These are phyloP conservation scores for Ocimum tenuiflorum DNA, from an alignment of 257 asterid genomes.

Conservation along the genomic window DNA sequence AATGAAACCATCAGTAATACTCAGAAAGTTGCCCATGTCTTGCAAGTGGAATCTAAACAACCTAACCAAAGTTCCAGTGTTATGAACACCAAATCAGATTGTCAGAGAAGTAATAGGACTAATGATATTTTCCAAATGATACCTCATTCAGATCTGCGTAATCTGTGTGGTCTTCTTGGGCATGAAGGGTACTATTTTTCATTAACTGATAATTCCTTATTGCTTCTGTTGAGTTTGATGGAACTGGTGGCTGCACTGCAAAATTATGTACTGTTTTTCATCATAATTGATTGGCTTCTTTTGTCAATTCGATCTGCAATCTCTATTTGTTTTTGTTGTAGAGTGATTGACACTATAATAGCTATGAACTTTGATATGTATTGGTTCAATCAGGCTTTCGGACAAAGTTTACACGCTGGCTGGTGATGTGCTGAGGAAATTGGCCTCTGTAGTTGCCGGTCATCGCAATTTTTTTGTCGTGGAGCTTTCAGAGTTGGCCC, in stretches of 20 bases:
- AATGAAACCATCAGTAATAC: constrained; percentile 32
- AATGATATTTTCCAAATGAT: constrained; percentile 56
- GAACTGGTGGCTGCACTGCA: background rate
- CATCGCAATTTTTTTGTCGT: constrained; percentile 76
- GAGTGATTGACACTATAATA: background rate
- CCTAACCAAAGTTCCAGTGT: constrained; percentile 36
- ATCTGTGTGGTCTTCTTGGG: constrained; percentile 87
- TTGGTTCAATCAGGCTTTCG: constrained; percentile 56
- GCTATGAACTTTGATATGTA: constrained; percentile 1
- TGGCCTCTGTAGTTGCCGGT: constrained; percentile 79
- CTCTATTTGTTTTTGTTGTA: background rate
- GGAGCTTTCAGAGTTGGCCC: constrained; percentile 82
- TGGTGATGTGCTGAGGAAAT: constrained; percentile 82
- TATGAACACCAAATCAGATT: constrained; percentile 39
- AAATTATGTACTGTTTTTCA: background rate
- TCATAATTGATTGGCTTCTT: constrained; percentile 1
- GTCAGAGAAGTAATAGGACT: constrained; percentile 35
- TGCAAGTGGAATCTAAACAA: constrained; percentile 36
- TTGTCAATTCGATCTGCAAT: background rate
- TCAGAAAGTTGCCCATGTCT: constrained; percentile 38
- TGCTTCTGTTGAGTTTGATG: constrained; percentile 8
- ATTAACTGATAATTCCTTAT: background rate
- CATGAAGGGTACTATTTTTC: constrained; percentile 72
- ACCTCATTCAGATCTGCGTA: constrained; percentile 72
- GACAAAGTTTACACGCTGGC: constrained; percentile 93